Evolutionary conservation across 805 yeast genomes (phyloP).

Genomic region (Hanseniaspora occidentalis): DNA sequence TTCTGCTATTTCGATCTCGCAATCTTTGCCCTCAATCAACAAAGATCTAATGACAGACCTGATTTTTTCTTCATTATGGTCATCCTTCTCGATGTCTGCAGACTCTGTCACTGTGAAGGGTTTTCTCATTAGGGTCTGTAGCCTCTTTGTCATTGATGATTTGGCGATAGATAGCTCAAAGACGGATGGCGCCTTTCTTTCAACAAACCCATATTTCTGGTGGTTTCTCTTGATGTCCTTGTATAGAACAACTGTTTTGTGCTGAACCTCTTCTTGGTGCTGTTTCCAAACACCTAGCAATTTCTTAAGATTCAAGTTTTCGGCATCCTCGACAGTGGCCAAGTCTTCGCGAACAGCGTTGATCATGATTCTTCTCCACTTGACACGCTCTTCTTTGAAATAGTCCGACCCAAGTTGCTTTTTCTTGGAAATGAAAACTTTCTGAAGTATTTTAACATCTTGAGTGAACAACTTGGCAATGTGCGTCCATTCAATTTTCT

Average conservation of each 20-base stretch:
- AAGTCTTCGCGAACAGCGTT: constrained; percentile 44
- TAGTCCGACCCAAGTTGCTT: constrained; percentile 48
- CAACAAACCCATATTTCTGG: constrained; percentile 31
- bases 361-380: constrained; percentile 57
- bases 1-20: constrained; percentile 18
- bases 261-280: constrained; percentile 26
- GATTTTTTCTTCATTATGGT: constrained; percentile 15
- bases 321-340: constrained; percentile 37
- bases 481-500: constrained; percentile 53
- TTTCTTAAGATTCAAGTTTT: constrained; percentile 35
- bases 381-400: constrained; percentile 36
- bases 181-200: constrained; percentile 17
- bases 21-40: constrained; percentile 19
- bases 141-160: constrained; percentile 62
- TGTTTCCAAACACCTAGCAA: constrained; percentile 57
- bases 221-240: constrained; percentile 35
- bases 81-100: constrained; percentile 14
- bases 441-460: constrained; percentile 7
- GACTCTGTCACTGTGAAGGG: constrained; percentile 27
- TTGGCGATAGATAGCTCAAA: constrained; percentile 34
- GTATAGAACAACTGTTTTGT: constrained; percentile 12
- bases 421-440: constrained; percentile 22
- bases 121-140: constrained; percentile 35
- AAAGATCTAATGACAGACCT: constrained; percentile 26
- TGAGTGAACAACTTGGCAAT: constrained; percentile 38